Evolutionary conservation across 73 alveolate genomes (phyloP).

Genomic region (Paramecium biaurelia): DNA sequence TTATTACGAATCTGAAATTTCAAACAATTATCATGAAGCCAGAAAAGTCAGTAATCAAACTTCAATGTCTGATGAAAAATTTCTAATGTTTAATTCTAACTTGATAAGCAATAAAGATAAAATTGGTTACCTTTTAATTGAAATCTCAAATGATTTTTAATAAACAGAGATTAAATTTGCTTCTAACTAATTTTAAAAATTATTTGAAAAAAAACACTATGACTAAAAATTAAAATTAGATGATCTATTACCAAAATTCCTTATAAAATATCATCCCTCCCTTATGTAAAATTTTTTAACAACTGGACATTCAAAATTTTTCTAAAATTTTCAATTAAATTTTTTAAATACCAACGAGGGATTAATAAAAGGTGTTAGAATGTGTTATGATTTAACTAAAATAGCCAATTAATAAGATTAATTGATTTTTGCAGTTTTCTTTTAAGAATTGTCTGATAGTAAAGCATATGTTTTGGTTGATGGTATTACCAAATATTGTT

Average conservation of each 20-base stretch:
- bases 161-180: not conserved
- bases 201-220: not conserved
- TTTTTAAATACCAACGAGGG: not conserved
- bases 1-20: not conserved
- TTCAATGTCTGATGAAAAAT: constrained; percentile 11
- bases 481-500: not conserved
- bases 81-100: not conserved
- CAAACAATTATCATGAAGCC: not conserved
- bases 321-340: not conserved
- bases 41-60: not conserved
- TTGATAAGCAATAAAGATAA: not conserved
- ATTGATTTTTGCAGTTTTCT: not conserved
- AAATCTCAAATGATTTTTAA: not conserved
- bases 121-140: not conserved
- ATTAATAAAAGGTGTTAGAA: not conserved
- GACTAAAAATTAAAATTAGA: not conserved
- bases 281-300: not conserved
- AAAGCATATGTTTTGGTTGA: not conserved
- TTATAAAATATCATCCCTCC: not conserved
- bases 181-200: not conserved
- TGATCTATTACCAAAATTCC: constrained; percentile 1
- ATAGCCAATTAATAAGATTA: not conserved
- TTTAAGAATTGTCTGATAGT: not conserved
- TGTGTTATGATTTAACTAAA: constrained; percentile 23
- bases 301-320: not conserved